Evolutionary conservation across 371 early-diverging fungal genomes (phyloP), one percentile per base, ranked within the genome.

Genomic region (Rhizopus microsporus): DNA sequence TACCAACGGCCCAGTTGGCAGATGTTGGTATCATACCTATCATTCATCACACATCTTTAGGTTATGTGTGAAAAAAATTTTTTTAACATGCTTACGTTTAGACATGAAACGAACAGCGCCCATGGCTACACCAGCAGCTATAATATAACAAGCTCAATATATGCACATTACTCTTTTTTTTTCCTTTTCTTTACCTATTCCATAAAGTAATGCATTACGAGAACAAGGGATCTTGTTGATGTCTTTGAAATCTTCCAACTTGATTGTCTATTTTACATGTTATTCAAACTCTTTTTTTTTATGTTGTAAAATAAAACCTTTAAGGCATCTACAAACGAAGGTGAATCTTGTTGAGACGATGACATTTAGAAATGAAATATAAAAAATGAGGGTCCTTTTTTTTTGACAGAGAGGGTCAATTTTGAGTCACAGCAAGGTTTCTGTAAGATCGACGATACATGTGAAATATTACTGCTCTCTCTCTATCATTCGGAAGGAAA

Each of bases 1-100:
- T 54, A n/a, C 58, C 79, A 6, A 78, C 79, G 13, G 79, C 76
- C 79, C 79, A 78, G 42, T 78, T 78, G 30, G 79, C 72, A 50
- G 79, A 65, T 3, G 73, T 69, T 5, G 71, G 65, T 3, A 78
- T 54, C 2, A 59, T 35, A 16, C 46, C 46, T 46, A 46, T 42
- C n/a, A 13, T n/a, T 1, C 10, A 42, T n/a, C 15, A 3, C 62
- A 66, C 51, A 40, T 51, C n/a, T 34, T 9, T 15, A 47, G 16
- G 8, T 7, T 30, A 23, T 23, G 23, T 23, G 23, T n/a, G 42
- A 43, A 43, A 15, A 43, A 43, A 43, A 43, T 43, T 43, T 43
- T 43, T 31, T 29, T 5, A 4, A 32, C 16, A 3, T 23, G 33
- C 58, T 63, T 65, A 55, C 79, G 74, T 50, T 69, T 73, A 3